Evolutionary conservation across 1,139 yeast species (phyloP), one percentile per base, ranked within the genome.

Genomic region (Protomyces inundatus): DNA sequence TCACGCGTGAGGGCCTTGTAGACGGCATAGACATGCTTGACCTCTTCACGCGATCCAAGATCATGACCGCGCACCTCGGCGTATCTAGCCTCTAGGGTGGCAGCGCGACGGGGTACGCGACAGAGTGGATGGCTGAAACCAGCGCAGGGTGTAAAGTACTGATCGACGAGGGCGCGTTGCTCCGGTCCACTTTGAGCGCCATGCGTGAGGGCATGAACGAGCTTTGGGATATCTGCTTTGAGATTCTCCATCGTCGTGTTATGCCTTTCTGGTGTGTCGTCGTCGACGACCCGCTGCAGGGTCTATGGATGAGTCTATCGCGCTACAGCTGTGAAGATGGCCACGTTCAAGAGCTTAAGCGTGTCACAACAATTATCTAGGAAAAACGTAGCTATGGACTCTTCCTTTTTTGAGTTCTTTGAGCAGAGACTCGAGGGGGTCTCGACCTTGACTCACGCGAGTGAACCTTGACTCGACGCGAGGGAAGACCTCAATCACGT

Each of bases 1-100:
- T 58, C 62, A 4, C 62, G 34, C 23, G 62, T 58, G 52, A 58
- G 45, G 40, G 42, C 53, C 39, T 58, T 40, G 53, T 58, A 58
- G 23, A 58, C 62, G 7, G 62, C 62, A 42, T 58, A 58, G 42
- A 52, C 45, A n/a, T 37, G 16, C 52, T 58, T 58, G 16, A 58
- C 34, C 9, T 16, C 14, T 33, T 58, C 62, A 10, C 62, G 48
- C 5, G 48, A 42, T 5, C 48, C 48, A 16, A 10, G 30, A 16
- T 42, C 10, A 5, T 14, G n/a, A 23, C 23, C 23, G 23, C 23
- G 23, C 23, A 23, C 23, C 23, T 23, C 23, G 23, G 23, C 23
- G 23, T 23, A 23, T 23, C 23, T 23, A 2, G 23, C 23, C 23
- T 23, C 23, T 6, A 14, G 14, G 30, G 56, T 52, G 42, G 42